These are phyloP conservation scores for Globisporangium lucens DNA, from an alignment of 352 stramenopile species.

Conservation along the genomic window DNA sequence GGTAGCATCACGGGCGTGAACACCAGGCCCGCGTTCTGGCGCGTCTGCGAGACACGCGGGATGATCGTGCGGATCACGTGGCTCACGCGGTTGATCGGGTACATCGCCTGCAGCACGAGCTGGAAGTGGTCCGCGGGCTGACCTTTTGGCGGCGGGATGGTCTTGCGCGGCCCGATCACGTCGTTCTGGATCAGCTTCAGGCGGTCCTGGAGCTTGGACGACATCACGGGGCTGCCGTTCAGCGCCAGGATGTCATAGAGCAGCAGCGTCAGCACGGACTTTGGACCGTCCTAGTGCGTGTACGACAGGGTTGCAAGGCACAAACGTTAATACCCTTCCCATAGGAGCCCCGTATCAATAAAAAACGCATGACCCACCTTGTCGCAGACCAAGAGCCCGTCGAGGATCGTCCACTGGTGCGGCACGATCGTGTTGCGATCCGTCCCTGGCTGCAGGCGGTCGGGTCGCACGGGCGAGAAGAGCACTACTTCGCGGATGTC, in stretches of 20 bases:
- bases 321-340: background rate
- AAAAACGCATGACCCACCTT: constrained; percentile 28
- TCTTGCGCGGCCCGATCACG: constrained; percentile 81
- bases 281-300: constrained; percentile 37
- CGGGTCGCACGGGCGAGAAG: constrained; percentile 75
- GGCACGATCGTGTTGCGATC: constrained; percentile 70
- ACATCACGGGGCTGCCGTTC: constrained; percentile 81
- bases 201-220: constrained; percentile 80
- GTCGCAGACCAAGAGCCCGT: constrained; percentile 78
- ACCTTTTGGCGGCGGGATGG: constrained; percentile 64
- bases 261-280: constrained; percentile 71
- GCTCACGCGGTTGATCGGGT: constrained; percentile 67
- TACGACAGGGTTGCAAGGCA: background rate
- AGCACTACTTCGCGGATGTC: constrained; percentile 77
- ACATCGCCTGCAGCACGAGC: constrained; percentile 84
- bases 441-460: constrained; percentile 67
- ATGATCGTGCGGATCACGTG: constrained; percentile 79
- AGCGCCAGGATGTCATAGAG: constrained; percentile 85
- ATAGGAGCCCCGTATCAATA: background rate
- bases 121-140: constrained; percentile 80
- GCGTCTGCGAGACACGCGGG: constrained; percentile 64
- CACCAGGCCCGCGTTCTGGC: constrained; percentile 71
- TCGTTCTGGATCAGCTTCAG: constrained; percentile 89
- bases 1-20: constrained; percentile 78
- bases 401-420: constrained; percentile 88